Evolutionary conservation across 2,329 filamentous ascomycete genomes (phyloP).

Genomic region (Apiospora rasikravindrae): DNA sequence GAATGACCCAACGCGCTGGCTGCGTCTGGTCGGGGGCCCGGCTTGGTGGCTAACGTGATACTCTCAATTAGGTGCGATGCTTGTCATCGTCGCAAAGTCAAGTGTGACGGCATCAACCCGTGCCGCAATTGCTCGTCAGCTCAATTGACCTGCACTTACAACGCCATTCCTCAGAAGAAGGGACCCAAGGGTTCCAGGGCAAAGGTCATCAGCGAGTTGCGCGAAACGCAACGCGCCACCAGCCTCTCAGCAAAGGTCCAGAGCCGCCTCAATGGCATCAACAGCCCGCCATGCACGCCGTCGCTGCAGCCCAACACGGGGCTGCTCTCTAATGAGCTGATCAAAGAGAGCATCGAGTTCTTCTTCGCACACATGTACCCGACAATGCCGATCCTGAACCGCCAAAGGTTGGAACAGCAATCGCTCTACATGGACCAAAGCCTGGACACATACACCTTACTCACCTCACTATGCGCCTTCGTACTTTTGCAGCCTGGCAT

Average conservation of each 20-base stretch:
- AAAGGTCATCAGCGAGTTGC: slow-evolving; percentile 76
- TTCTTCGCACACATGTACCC: slow-evolving; percentile 72
- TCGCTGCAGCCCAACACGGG: slow-evolving; percentile 61
- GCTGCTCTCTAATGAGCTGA: slow-evolving; percentile 64
- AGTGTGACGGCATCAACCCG: slow-evolving; percentile 73
- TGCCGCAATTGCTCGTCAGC: slow-evolving; percentile 74
- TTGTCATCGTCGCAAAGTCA: slow-evolving; percentile 76
- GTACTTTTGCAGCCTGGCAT: slow-evolving; percentile 74
- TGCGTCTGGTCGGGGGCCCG: not conserved
- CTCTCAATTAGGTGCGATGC: slow-evolving; percentile 67
- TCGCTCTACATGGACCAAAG: slow-evolving; percentile 65
- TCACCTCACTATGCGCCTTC: slow-evolving; percentile 69
- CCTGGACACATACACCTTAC: slow-evolving; percentile 66
- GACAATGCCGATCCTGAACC: slow-evolving; percentile 67
- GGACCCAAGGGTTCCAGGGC: slow-evolving; percentile 76
- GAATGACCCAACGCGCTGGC: not conserved
- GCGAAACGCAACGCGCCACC: slow-evolving; percentile 71
- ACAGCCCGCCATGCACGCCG: slow-evolving; percentile 52
- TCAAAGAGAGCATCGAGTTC: slow-evolving; percentile 70
- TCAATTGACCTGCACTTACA: slow-evolving; percentile 73
- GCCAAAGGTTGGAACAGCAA: slow-evolving; percentile 62
- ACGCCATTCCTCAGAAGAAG: slow-evolving; percentile 77
- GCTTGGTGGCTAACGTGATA: not conserved
- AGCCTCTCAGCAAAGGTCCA: slow-evolving; percentile 67
- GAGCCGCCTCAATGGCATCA: slow-evolving; percentile 62